These are phyloP conservation scores for Aspergillus novofumigatus DNA, from an alignment of 2,329 filamentous ascomycete genomes.

Conservation along the genomic window DNA sequence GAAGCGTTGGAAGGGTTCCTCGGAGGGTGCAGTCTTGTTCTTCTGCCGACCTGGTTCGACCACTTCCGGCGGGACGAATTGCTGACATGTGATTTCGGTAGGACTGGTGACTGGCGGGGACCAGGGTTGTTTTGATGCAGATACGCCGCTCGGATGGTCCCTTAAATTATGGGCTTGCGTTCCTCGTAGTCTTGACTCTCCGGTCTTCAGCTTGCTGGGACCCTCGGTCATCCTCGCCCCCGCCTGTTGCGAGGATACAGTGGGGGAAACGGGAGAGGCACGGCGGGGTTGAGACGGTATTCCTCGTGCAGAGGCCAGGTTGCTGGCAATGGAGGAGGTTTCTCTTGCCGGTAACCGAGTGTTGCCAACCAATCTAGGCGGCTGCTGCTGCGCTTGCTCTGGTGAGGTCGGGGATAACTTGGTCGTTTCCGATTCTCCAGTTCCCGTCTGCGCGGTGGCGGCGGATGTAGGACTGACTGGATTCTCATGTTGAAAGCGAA, in stretches of 20 bases:
- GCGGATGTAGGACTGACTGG: slow-evolving; percentile 29
- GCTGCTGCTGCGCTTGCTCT: slow-evolving; percentile 32
- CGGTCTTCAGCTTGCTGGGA: slow-evolving; percentile 38
- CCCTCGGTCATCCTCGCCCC: slow-evolving; percentile 64
- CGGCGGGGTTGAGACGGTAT: slow-evolving; percentile 57
- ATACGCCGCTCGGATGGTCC: slow-evolving; percentile 21
- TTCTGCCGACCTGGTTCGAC: slow-evolving; percentile 22
- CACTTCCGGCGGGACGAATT: slow-evolving; percentile 27
- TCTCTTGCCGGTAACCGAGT: slow-evolving; percentile 58
- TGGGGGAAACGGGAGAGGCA: slow-evolving; percentile 65
- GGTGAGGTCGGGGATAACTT: slow-evolving; percentile 23
- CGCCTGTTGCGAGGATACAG: slow-evolving; percentile 68
- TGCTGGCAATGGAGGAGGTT: slow-evolving; percentile 81
- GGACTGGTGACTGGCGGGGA: slow-evolving; percentile 32
- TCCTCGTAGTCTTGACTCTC: slow-evolving; percentile 25
- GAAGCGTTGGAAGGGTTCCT: slow-evolving; percentile 84
- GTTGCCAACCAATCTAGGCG: slow-evolving; percentile 35
- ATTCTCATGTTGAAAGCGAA: slow-evolving; percentile 64
- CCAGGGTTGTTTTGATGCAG: slow-evolving; percentile 29
- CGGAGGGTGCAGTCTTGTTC: slow-evolving; percentile 34
- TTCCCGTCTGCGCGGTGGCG: slow-evolving; percentile 15
- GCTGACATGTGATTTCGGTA: slow-evolving; percentile 31
- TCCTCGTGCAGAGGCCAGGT: slow-evolving; percentile 78
- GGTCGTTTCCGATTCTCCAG: slow-evolving; percentile 15
- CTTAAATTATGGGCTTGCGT: slow-evolving; percentile 17